phyloP scores from a whole-genome alignment of 2,329 filamentous ascomycete species.

The Aurifilum marmelostoma region DNA sequence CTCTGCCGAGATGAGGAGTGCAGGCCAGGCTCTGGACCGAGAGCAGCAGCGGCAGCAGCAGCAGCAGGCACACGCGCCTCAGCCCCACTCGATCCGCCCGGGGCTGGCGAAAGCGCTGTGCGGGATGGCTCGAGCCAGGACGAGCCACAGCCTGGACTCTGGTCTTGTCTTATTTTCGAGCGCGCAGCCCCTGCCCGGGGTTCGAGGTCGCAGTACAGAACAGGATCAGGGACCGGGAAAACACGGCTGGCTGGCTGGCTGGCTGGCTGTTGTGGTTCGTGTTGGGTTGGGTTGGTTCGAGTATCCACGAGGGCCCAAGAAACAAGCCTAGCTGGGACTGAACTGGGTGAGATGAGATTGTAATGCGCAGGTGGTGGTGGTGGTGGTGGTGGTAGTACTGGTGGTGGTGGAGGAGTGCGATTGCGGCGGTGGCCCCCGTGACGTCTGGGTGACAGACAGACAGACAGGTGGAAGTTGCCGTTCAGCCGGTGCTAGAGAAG shows the following conservation, averaged over 20 bases:
- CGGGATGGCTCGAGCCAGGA: background rate
- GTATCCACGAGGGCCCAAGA: background rate
- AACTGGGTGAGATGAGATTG: background rate
- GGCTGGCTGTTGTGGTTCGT: too few relatives aligned
- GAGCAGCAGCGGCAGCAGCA: too few relatives aligned
- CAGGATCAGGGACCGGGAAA: background rate
- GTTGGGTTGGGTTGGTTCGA: background rate
- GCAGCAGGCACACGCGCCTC: too few relatives aligned
- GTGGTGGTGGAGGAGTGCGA: too few relatives aligned
- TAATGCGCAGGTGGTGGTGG: background rate
- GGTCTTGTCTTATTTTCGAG: background rate
- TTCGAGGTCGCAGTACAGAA: too few relatives aligned
- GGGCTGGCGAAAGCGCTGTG: background rate
- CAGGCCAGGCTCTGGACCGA: background rate
- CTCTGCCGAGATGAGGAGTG: background rate
- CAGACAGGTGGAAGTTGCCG: constrained; percentile 2
- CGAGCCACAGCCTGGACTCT: background rate
- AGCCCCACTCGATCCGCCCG: background rate
- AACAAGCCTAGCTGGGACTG: background rate
- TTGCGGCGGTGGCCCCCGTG: background rate
- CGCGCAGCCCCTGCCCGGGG: too few relatives aligned
- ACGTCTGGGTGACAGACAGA: too few relatives aligned
- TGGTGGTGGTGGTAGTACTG: too few relatives aligned
- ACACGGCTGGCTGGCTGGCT: background rate
- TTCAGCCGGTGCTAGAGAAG: background rate